Conservation (phyloP, 2,329 filamentous ascomycete species). For the Pestalotiopsis sp. region DNA sequence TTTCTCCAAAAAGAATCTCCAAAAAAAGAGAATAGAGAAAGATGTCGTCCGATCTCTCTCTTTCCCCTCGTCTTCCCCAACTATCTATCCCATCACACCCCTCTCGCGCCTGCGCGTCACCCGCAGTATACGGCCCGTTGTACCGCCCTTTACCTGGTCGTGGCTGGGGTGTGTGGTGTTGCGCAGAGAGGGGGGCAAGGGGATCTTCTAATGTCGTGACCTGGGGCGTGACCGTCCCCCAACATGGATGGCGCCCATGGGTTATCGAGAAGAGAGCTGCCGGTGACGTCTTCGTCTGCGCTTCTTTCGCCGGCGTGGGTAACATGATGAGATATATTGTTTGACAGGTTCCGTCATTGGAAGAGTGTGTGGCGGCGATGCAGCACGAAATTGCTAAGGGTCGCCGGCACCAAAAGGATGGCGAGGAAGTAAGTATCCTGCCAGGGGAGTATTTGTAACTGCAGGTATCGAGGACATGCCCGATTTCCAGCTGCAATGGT, state of each 20-base stretch:
- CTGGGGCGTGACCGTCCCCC: not conserved
- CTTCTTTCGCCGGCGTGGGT: not conserved
- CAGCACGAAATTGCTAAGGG: not conserved
- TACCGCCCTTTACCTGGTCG: not conserved
- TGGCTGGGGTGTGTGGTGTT: not conserved
- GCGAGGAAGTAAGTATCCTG: no score
- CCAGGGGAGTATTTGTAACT: no score
- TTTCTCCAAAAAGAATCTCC: no score
- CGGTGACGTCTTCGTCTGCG: not conserved
- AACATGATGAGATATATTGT: not conserved
- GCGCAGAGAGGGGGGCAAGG: not conserved
- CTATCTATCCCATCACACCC: not conserved
- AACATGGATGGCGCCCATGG: not conserved
- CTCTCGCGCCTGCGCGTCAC: not conserved
- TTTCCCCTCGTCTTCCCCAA: not conserved
- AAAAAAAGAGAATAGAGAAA: no score
- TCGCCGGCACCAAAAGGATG: no score
- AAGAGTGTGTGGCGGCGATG: not conserved
- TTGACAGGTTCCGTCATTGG: not conserved
- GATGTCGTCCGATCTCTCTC: no score
- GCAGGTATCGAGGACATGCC: no score
- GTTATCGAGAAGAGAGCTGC: not conserved
- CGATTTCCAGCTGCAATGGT: no score
- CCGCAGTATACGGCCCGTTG: not conserved
- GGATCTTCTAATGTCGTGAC: not conserved